Percentiles rank a stretch among this genome's conserved stretches.
Evolutionary conservation across 2,329 filamentous ascomycete genomes (phyloP).

Genomic region (Sarocladium brachiariae): DNA sequence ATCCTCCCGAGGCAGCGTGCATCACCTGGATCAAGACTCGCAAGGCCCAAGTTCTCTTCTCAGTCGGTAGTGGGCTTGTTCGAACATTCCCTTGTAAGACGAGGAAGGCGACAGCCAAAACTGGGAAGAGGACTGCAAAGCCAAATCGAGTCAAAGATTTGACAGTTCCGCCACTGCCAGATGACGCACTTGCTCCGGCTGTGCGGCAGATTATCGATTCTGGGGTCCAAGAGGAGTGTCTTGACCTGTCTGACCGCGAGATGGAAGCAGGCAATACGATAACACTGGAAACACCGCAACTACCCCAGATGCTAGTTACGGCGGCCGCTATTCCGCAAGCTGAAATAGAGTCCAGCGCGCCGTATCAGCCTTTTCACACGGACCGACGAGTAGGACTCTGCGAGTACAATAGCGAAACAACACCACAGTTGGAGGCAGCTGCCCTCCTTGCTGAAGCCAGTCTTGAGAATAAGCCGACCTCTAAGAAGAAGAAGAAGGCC

Average conservation of each 20-base stretch:
- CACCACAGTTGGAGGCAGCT: constrained; percentile 27
- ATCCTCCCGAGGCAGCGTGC: constrained; percentile 49
- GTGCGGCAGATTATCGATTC: constrained; percentile 45
- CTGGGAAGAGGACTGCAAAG: constrained; percentile 45
- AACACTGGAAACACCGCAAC: constrained; percentile 33
- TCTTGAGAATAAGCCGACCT: constrained; percentile 30
- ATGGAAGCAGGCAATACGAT: constrained; percentile 48
- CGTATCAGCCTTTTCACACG: constrained; percentile 94
- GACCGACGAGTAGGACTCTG: constrained; percentile 77
- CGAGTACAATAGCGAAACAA: constrained; percentile 42
- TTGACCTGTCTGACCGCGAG: constrained; percentile 46
- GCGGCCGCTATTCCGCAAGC: constrained; percentile 62
- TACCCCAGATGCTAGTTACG: constrained; percentile 26
- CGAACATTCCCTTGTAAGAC: constrained; percentile 57
- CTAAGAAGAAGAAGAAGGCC: constrained; percentile 31
- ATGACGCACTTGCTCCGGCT: constrained; percentile 49
- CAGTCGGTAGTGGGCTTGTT: constrained; percentile 59
- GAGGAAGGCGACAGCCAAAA: constrained; percentile 46
- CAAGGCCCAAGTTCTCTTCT: constrained; percentile 55
- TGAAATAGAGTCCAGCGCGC: constrained; percentile 91
- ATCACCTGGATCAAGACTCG: constrained; percentile 59
- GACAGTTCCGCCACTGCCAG: constrained; percentile 56
- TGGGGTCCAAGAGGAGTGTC: constrained; percentile 46
- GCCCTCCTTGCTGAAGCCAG: constrained; percentile 35
- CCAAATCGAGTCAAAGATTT: constrained; percentile 58